These are phyloP conservation scores for Ilex paraguariensis DNA, from an alignment of 305 asterid species.

Conservation along the genomic window DNA sequence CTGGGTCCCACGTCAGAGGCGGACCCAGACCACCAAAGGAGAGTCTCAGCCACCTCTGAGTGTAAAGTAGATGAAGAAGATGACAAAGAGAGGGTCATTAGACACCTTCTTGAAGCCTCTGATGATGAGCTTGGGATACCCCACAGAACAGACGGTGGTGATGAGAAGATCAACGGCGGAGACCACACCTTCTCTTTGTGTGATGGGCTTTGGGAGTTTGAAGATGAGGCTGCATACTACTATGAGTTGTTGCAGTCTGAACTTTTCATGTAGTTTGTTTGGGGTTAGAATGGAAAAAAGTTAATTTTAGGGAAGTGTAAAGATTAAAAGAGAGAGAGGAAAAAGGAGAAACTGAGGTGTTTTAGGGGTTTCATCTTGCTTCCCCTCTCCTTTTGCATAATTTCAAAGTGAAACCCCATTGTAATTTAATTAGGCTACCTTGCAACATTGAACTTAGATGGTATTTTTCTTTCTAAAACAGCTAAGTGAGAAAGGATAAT, in stretches of 20 bases:
- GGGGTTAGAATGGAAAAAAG: slow-evolving; percentile 10
- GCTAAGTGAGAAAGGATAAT: too few species aligned
- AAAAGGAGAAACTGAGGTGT: slow-evolving; percentile 16
- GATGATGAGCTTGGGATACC: slow-evolving; percentile 93
- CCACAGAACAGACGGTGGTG: slow-evolving; percentile 17
- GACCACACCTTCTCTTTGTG: slow-evolving; percentile 26
- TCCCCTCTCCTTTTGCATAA: slow-evolving; percentile 35
- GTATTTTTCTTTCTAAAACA: too few species aligned
- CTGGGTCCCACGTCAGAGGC: neutral
- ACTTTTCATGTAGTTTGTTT: slow-evolving; percentile 46
- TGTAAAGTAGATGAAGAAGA: slow-evolving; percentile 23
- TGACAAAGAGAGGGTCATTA: slow-evolving; percentile 39
- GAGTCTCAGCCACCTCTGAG: neutral
- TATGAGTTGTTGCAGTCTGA: slow-evolving; percentile 52
- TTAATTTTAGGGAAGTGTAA: slow-evolving; percentile 23
- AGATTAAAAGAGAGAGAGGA: slow-evolving; percentile 9
- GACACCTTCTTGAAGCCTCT: slow-evolving; percentile 80
- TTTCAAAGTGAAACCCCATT: slow-evolving; percentile 19
- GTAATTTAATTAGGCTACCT: slow-evolving; percentile 20
- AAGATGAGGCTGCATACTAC: slow-evolving; percentile 65
- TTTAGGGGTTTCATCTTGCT: slow-evolving; percentile 33
- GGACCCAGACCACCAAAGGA: slow-evolving; percentile 4
- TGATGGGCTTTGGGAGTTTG: slow-evolving; percentile 71
- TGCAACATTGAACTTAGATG: too few species aligned
- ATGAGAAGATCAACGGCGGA: slow-evolving; percentile 19